These are phyloP conservation scores for Gigaspora rosea DNA, from an alignment of 192 early-diverging fungal genomes.

Conservation along the genomic window DNA sequence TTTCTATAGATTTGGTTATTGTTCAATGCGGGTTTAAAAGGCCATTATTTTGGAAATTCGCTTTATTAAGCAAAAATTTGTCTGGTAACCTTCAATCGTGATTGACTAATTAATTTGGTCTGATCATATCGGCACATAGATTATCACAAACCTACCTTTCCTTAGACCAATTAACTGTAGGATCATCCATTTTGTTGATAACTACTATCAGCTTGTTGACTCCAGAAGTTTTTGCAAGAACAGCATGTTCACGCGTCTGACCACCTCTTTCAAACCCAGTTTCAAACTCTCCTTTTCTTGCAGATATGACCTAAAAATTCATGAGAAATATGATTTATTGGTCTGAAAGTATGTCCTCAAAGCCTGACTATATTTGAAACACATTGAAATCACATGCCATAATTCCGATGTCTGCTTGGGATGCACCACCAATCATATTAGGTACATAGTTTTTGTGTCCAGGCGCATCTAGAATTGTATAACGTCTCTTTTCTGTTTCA, in stretches of 20 bases:
- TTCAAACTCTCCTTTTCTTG: constrained; percentile 99
- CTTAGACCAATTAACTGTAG: constrained; percentile 93
- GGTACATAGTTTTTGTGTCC: constrained; percentile 99
- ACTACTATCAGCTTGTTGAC: constrained; percentile 91
- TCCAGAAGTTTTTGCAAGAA: constrained; percentile 96
- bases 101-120: no score
- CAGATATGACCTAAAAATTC: constrained; percentile 70
- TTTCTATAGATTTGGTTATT: no score
- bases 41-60: no score
- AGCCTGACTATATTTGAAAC: no score
- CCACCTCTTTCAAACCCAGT: constrained; percentile 99
- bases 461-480: constrained; percentile 97
- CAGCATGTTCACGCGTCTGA: constrained; percentile 97
- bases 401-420: constrained; percentile 95
- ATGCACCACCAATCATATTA: constrained; percentile 95
- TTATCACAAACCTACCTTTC: constrained; percentile 49
- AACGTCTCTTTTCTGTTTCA: constrained; percentile 92
- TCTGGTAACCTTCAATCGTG: no score
- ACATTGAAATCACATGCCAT: constrained; percentile 52
- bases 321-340: no score
- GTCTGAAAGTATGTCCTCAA: no score
- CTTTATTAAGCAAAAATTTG: no score
- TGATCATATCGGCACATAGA: no score
- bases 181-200: constrained; percentile 99
- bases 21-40: no score